Evolutionary conservation across 495 filamentous ascomycete genomes (phyloP).

Genomic region (Coniosporium apollinis): DNA sequence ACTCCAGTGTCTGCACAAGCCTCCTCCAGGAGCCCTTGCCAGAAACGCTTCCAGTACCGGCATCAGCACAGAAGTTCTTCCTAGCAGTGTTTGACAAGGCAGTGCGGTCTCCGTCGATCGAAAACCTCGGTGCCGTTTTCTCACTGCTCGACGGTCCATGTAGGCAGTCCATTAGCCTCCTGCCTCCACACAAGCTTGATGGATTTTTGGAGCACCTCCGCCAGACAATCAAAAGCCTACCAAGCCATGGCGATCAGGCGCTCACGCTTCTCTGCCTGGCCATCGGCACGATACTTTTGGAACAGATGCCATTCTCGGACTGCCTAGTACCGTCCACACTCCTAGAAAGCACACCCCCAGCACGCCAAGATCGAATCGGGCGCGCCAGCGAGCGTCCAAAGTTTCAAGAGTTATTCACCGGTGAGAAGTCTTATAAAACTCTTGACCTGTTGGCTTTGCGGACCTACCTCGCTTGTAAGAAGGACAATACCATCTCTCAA

Average conservation of each 20-base stretch:
- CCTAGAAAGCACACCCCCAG: not conserved
- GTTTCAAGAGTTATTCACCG: slow-evolving; percentile 6
- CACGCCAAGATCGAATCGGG: not conserved
- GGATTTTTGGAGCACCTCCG: slow-evolving; percentile 14
- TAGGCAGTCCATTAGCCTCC: slow-evolving; percentile 7
- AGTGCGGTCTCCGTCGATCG: slow-evolving; percentile 5
- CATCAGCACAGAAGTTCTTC: slow-evolving; percentile 15
- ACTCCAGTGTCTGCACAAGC: slow-evolving; percentile 5
- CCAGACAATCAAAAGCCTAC: slow-evolving; percentile 9
- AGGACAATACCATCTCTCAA: slow-evolving; percentile 22
- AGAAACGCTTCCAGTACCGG: slow-evolving; percentile 12
- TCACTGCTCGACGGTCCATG: slow-evolving; percentile 18
- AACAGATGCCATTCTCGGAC: not conserved
- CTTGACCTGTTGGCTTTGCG: slow-evolving; percentile 36
- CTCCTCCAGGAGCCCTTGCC: slow-evolving; percentile 17
- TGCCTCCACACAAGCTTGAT: slow-evolving; percentile 7
- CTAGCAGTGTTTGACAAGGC: slow-evolving; percentile 14
- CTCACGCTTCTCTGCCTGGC: slow-evolving; percentile 11
- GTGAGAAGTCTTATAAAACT: slow-evolving; percentile 16
- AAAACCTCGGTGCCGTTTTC: slow-evolving; percentile 12
- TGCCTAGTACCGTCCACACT: not conserved
- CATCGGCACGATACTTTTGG: slow-evolving; percentile 6
- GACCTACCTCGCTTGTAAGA: slow-evolving; percentile 35
- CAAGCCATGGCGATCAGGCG: slow-evolving; percentile 2
- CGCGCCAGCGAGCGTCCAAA: not conserved